Percentiles rank a stretch among this genome's conserved stretches.
These are phyloP conservation scores for Ambrosia trifida DNA, from an alignment of 129 eudicot genomes.

Conservation along the genomic window DNA sequence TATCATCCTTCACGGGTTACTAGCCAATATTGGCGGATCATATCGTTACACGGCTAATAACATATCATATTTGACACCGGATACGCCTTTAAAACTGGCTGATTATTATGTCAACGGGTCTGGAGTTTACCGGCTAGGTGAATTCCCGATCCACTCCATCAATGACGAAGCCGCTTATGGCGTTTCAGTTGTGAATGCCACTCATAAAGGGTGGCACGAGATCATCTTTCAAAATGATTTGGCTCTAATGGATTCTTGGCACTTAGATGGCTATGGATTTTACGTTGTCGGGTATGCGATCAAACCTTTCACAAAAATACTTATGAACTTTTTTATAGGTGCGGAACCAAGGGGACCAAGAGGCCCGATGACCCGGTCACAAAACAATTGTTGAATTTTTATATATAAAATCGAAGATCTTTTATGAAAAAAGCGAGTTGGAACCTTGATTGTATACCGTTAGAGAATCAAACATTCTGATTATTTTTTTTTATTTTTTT, in stretches of 20 bases:
- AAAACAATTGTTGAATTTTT: no score
- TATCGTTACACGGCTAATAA: slow-evolving; percentile 57
- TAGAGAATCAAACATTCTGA: no score
- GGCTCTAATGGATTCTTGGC: slow-evolving; percentile 70
- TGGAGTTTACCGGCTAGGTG: slow-evolving; percentile 62
- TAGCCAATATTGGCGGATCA: slow-evolving; percentile 36
- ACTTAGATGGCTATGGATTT: slow-evolving; percentile 78
- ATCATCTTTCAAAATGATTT: slow-evolving; percentile 57
- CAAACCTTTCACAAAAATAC: background rate
- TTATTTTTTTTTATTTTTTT: no score
- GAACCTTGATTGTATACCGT: no score
- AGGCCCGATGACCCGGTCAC: no score
- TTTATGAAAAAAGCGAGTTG: no score
- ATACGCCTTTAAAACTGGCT: slow-evolving; percentile 69
- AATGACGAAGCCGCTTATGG: slow-evolving; percentile 40
- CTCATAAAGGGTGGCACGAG: slow-evolving; percentile 79
- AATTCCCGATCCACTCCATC: slow-evolving; percentile 47
- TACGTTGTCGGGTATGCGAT: slow-evolving; percentile 68
- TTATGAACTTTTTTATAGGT: background rate
- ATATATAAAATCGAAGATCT: no score
- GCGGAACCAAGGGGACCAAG: no score
- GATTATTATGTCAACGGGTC: slow-evolving; percentile 64
- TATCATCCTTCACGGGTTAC: slow-evolving; percentile 60
- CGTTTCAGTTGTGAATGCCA: slow-evolving; percentile 54
- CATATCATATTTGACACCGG: slow-evolving; percentile 52